Base-by-base conservation (phyloP, 495 filamentous ascomycete species). In the Lentithecium fluviatile region DNA sequence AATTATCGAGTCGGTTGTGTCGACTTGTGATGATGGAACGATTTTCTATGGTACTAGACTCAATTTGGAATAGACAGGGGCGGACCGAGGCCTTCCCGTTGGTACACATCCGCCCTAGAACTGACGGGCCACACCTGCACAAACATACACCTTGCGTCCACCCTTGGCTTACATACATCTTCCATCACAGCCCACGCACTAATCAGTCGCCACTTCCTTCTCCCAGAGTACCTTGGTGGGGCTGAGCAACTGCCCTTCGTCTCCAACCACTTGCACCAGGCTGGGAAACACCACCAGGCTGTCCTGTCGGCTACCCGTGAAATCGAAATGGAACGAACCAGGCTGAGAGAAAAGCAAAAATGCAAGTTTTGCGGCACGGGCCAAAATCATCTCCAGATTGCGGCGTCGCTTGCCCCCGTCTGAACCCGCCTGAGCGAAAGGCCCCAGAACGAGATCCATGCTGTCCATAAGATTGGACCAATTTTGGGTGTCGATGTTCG, bases 291-390 rank as follows among this genome's bases (percentile, higher is more conserved):
- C 66, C 7, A 72, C 58, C 29, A 71, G 43, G 32, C 46, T 50
- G 36, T 60, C 60, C 15, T 47, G 8, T 34, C 58, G 29, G 42
- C 42, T 19, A 6, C 37, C 52, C 7, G 34, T 40, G 51, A 60
- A 75, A 23, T 70, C 67, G 38, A 75, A 72, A 2, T 42, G 17
- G 50, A 60, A 73, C 4, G 51, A 52, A 52, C 67, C 57, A 12
- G 72, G 71, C 62, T 75, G 71, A 43, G 70, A 67, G 54, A 75
- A 75, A 29, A 73, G 61, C 11, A 69, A 38, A 52, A 67, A 75
- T 26, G 63, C 71, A 55, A 70, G 68, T 21, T 54, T 56, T 26
- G 69, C 69, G 2, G 68, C 69, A 10, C 68, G 62, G 43, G 56
- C 58, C 40, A 72, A 55, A 17, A 75, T 59, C 43, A 57, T 66